Percentiles rank a stretch among this genome's conserved stretches.
Evolutionary conservation across 2,329 filamentous ascomycete genomes (phyloP).

Genomic region (Septoria linicola): DNA sequence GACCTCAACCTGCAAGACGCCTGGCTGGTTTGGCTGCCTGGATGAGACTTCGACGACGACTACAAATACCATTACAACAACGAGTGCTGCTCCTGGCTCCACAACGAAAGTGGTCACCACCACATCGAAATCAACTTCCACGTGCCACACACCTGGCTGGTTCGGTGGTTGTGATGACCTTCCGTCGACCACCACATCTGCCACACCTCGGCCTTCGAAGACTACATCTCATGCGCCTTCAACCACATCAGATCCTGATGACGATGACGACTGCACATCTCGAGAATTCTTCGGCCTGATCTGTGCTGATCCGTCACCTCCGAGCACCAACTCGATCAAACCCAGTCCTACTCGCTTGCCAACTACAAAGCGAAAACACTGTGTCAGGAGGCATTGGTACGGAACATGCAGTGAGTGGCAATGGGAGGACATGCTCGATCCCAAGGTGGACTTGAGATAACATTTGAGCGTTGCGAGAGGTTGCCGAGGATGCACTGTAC

Average conservation of each 20-base stretch:
- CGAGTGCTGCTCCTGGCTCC: constrained; percentile 28
- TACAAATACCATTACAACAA: constrained; percentile 29
- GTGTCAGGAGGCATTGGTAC: constrained; percentile 31
- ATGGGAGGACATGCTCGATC: constrained; percentile 17
- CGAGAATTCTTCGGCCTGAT: constrained; percentile 35
- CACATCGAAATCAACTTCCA: constrained; percentile 67
- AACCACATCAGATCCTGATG: constrained; percentile 1
- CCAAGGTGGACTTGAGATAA: constrained; percentile 23
- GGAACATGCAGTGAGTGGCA: constrained; percentile 29
- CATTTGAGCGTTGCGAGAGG: background rate
- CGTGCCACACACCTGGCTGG: constrained; percentile 89
- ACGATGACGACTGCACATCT: constrained; percentile 25
- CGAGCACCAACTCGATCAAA: constrained; percentile 14
- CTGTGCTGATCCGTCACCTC: constrained; percentile 32
- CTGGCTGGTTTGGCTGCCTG: constrained; percentile 68
- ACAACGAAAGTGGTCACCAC: constrained; percentile 35
- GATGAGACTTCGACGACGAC: constrained; percentile 49
- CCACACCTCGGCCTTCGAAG: constrained; percentile 21
- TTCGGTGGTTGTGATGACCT: constrained; percentile 70
- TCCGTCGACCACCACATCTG: constrained; percentile 39
- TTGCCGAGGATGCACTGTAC: background rate
- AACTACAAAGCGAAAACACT: constrained; percentile 23
- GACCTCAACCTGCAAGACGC: constrained; percentile 57
- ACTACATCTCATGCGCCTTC: constrained; percentile 16
- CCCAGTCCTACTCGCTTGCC: constrained; percentile 23